phyloP scores from a whole-genome alignment of 768 basidiomycete species.

The Podaxis pistillaris region DNA sequence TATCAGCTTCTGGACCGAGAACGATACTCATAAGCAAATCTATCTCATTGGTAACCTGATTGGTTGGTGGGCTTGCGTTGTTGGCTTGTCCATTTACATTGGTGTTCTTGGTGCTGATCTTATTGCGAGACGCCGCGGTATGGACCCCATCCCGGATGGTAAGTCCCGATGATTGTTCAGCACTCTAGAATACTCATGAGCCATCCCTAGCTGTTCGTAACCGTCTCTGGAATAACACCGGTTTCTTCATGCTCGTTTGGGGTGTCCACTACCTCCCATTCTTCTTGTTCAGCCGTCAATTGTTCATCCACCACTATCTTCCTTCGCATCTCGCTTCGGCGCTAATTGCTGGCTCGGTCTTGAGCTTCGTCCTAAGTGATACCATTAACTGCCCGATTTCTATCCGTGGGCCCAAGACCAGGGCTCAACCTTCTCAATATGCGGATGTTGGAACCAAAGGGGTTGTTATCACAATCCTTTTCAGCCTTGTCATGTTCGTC shows the following conservation, averaged over 20 bases:
- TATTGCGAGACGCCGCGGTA: conserved; percentile 79
- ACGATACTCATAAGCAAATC: conserved; percentile 83
- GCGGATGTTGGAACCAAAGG: conserved; percentile 81
- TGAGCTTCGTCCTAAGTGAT: conserved; percentile 89
- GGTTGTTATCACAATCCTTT: conserved; percentile 57
- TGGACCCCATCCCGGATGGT: conserved; percentile 88
- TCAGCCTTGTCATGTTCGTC: conserved; percentile 57
- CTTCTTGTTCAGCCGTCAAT: conserved; percentile 95
- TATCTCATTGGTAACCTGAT: conserved; percentile 94
- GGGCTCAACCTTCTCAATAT: conserved; percentile 51
- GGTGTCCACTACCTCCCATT: conserved; percentile 95
- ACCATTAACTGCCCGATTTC: conserved; percentile 92
- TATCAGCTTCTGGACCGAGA: conserved; percentile 98
- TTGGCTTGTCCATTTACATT: conserved; percentile 82
- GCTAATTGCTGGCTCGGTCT: conserved; percentile 86
- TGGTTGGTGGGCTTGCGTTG: conserved; percentile 93
- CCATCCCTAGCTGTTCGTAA: conserved; percentile 75
- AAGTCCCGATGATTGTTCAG: conserved; percentile 33
- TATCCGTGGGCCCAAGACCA: conserved; percentile 64
- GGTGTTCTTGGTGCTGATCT: conserved; percentile 91
- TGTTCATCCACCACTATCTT: conserved; percentile 97
- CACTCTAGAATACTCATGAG: background rate
- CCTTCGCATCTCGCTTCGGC: conserved; percentile 94
- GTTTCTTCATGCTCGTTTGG: conserved; percentile 96
- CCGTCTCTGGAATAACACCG: conserved; percentile 91